Percentiles rank a stretch among this genome's conserved stretches.
Evolutionary conservation across 2,329 filamentous ascomycete species (phyloP).

Genomic region (Thelonectria olida): DNA sequence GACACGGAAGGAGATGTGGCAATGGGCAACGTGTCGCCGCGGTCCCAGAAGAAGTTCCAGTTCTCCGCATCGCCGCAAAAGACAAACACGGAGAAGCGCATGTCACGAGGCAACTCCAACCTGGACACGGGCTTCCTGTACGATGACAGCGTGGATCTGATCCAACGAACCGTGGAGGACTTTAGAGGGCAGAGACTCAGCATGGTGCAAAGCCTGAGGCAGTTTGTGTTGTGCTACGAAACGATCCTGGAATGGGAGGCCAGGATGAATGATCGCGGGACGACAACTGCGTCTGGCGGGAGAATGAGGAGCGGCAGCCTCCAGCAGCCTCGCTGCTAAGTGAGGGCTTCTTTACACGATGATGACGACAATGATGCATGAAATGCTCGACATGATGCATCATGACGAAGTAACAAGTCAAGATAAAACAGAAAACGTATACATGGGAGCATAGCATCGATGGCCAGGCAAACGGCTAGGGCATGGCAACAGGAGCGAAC

Average conservation of each 20-base stretch:
- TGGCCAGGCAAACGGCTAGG: constrained; percentile 21
- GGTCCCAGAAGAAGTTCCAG: constrained; percentile 33
- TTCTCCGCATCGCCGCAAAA: constrained; percentile 32
- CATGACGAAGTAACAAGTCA: constrained; percentile 3
- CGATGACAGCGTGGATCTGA: constrained; percentile 77
- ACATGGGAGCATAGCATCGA: constrained; percentile 30
- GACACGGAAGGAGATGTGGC: constrained; percentile 56
- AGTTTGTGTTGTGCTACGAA: constrained; percentile 97
- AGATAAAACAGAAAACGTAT: constrained; percentile 18
- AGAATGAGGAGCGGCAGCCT: constrained; percentile 46
- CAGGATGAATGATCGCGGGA: constrained; percentile 53
- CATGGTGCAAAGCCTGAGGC: constrained; percentile 94
- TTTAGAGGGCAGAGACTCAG: constrained; percentile 88
- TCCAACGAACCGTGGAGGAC: constrained; percentile 89
- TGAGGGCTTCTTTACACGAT: not conserved
- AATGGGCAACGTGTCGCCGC: constrained; percentile 50
- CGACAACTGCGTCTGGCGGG: constrained; percentile 28
- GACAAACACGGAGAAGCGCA: constrained; percentile 26
- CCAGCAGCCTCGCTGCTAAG: constrained; percentile 34
- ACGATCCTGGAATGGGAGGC: constrained; percentile 88
- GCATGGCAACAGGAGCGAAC: constrained; percentile 4
- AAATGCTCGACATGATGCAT: constrained; percentile 5
- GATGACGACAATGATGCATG: constrained; percentile 9
- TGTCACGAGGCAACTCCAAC: constrained; percentile 17
- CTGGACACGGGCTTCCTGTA: constrained; percentile 72